These are phyloP conservation scores for Hymenoscyphus fructigenus DNA, from an alignment of 2,329 filamentous ascomycete species.

Conservation along the genomic window DNA sequence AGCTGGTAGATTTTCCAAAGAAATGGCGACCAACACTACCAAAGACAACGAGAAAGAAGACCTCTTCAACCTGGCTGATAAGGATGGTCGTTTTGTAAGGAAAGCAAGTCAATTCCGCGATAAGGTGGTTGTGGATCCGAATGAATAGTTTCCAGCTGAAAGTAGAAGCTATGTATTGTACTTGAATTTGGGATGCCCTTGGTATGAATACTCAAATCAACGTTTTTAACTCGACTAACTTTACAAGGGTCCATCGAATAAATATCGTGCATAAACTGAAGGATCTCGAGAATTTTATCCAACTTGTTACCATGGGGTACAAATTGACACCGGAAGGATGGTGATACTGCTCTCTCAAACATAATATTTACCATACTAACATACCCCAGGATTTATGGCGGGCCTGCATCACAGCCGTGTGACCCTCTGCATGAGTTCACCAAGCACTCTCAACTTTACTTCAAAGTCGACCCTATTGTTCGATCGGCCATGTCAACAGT, in stretches of 20 bases:
- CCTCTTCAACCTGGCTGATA: too few relatives aligned
- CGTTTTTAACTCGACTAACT: background rate
- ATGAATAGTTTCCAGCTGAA: slow-evolving; percentile 62
- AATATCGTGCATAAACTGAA: slow-evolving; percentile 87
- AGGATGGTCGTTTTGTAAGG: too few relatives aligned
- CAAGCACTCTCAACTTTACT: slow-evolving; percentile 55
- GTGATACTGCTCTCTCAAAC: slow-evolving; percentile 60
- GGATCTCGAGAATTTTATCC: slow-evolving; percentile 81
- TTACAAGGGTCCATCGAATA: slow-evolving; percentile 62
- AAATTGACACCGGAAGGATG: slow-evolving; percentile 66
- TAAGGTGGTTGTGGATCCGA: background rate
- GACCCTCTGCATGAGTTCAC: slow-evolving; percentile 47
- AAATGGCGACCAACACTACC: too few relatives aligned
- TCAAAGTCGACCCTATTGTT: slow-evolving; percentile 60
- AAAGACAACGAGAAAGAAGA: too few relatives aligned
- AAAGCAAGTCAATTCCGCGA: too few relatives aligned
- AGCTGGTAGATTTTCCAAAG: too few relatives aligned
- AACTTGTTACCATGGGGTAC: slow-evolving; percentile 45
- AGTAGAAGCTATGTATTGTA: slow-evolving; percentile 90
- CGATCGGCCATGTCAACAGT: too few relatives aligned
- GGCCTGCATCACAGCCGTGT: slow-evolving; percentile 59
- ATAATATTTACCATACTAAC: slow-evolving; percentile 44
- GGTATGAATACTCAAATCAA: background rate
- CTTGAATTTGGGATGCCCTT: slow-evolving; percentile 57
- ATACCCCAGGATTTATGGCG: slow-evolving; percentile 59